Base-by-base conservation (phyloP, 1,139 yeast genomes). In the Meyerozyma smithsonii region DNA sequence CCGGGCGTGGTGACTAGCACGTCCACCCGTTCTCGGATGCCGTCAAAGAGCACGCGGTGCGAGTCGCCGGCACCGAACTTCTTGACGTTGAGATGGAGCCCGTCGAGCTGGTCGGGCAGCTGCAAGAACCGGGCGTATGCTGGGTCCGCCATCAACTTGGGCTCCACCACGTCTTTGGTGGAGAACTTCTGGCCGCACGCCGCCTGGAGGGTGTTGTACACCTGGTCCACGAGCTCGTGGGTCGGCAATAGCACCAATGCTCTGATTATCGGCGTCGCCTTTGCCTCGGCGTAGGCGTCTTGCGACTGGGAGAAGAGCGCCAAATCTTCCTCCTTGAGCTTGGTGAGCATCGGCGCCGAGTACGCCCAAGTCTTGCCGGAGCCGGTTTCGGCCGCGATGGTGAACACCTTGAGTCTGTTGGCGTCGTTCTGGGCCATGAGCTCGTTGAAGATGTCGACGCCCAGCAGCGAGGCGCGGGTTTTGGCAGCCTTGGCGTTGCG, bases 291-390 rank as follows among this genome's bases (percentile, higher is more conserved):
- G 66, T 72, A 70, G 12, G 51, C 50, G 37, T 61, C 58, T 2
- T 46, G 45, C 32, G 64, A 66, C 5, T 47, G 46, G 17, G 50
- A 50, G 47, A 58, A 69, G 7, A 54, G 28, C 4, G 49, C 51
- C 39, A 64, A 46, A 42, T 76, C 77, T 42, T 77, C 79, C 46
- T 83, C 81, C 49, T 74, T 79, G 51, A 87, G 64, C 47, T 77
- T 79, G 39, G 88, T 84, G 38, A 90, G 51, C 30, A 90, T 49
- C 0, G 96, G 89, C 0, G 86, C 79, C 44, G 90, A 59, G 55
- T 90, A 92, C 0, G 97, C 89, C 80, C 96, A 79, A 0, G 98
- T 92, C 58, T 92, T 92, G 7, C 98, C 97, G 0, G 95, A 84
- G 0, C 97, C 98, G 0, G 98, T 92, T 57, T 92, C 97, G 2